A percentile compares a stretch with the other conserved stretches of the same genome.
phyloP scores from a whole-genome alignment of 805 yeast genomes.

The Nakazawaea ernobii region DNA sequence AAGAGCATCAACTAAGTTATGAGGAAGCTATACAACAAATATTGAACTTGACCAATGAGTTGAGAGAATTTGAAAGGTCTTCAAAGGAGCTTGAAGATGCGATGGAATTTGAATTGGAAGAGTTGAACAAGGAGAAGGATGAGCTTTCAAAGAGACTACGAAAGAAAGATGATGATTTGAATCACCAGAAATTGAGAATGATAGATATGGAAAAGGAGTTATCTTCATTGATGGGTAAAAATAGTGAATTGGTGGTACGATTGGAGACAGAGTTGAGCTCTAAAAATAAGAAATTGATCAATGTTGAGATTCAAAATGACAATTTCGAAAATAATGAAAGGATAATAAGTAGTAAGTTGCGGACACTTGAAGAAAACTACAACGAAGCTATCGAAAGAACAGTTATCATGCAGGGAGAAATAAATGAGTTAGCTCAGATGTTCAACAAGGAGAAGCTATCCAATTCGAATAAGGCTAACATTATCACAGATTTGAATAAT shows the following conservation, averaged over 20 bases:
- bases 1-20: conserved; percentile 5
- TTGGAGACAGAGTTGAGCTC: conserved; percentile 18
- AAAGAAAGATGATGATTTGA: conserved; percentile 2
- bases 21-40: conserved; percentile 25
- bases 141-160: conserved; percentile 14
- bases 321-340: conserved; percentile 34
- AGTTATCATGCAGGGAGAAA: conserved; percentile 37
- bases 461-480: not conserved
- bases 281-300: conserved; percentile 28
- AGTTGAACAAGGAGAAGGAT: conserved; percentile 20
- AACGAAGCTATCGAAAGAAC: conserved; percentile 36
- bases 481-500: not conserved
- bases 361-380: conserved; percentile 30
- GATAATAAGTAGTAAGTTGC: conserved; percentile 27
- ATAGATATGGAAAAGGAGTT: conserved; percentile 7
- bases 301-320: conserved; percentile 38
- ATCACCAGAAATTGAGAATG: not conserved
- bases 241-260: conserved; percentile 11
- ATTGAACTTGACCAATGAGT: conserved; percentile 31
- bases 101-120: conserved; percentile 35
- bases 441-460: conserved; percentile 1
- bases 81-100: conserved; percentile 39
- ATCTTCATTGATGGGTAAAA: conserved; percentile 2
- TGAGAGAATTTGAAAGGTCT: conserved; percentile 36
- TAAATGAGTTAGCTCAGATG: conserved; percentile 7